These are phyloP conservation scores for Annona cherimola DNA, from an alignment of 164 flowering plant species.

Conservation along the genomic window DNA sequence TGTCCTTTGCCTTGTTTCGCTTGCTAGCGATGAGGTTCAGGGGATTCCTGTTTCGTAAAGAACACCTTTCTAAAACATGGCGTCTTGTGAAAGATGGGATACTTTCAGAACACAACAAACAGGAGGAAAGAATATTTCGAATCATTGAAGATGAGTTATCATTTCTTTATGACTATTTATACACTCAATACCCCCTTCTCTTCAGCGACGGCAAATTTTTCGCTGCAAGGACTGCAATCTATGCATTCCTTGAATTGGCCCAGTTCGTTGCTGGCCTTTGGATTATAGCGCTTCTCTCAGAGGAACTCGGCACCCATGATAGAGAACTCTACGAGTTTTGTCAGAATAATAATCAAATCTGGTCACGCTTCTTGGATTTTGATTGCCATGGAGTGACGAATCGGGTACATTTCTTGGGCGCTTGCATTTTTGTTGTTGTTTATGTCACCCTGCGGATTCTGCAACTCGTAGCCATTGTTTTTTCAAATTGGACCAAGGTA, in stretches of 20 bases:
- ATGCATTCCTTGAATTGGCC: not conserved
- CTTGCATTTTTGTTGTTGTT: not conserved
- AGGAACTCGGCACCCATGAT: not conserved
- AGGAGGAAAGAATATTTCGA: not conserved
- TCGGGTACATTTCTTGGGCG: not conserved
- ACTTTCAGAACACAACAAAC: no score
- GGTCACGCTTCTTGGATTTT: not conserved
- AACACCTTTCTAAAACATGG: not conserved
- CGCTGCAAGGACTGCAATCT: not conserved
- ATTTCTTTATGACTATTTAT: not conserved
- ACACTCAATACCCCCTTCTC: not conserved
- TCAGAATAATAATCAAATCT: not conserved
- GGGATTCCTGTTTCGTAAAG: not conserved
- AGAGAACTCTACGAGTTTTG: not conserved
- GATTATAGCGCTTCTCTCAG: not conserved
- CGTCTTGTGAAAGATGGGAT: not conserved
- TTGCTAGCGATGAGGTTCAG: not conserved
- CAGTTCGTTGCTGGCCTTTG: not conserved
- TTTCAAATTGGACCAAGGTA: constrained; percentile 2
- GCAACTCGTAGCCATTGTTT: not conserved
- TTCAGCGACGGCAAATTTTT: not conserved
- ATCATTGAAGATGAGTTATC: not conserved
- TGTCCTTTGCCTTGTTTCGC: not conserved
- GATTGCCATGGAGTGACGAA: not conserved
- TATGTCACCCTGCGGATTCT: not conserved